These are phyloP conservation scores for Clonostachys chloroleuca DNA, from an alignment of 2,329 filamentous ascomycete species.

Conservation along the genomic window DNA sequence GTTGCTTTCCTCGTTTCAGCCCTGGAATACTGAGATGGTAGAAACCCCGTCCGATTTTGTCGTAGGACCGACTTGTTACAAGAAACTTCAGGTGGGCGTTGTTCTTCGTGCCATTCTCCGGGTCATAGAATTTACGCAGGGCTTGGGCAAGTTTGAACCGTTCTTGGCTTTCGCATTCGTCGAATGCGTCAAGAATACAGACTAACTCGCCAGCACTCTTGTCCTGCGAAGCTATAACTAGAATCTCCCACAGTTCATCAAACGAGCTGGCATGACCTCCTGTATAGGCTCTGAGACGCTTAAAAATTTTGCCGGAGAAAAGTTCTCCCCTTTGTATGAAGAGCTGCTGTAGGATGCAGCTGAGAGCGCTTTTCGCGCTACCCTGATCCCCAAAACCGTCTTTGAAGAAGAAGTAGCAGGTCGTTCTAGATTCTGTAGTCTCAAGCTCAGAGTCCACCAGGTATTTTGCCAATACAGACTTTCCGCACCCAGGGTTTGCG, in stretches of 20 bases:
- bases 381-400: conserved; percentile 29
- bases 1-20: conserved; percentile 6
- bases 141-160: conserved; percentile 10
- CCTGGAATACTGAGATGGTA: conserved; percentile 1
- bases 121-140: conserved; percentile 13
- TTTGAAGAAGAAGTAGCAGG: conserved; percentile 40
- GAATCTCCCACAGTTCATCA: conserved; percentile 22
- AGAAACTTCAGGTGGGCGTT: conserved; percentile 26
- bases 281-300: conserved; percentile 9
- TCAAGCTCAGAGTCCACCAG: conserved; percentile 18
- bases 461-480: conserved; percentile 27
- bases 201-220: conserved; percentile 17
- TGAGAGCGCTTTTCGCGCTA: conserved; percentile 23
- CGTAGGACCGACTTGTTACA: conserved; percentile 21
- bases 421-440: conserved; percentile 6
- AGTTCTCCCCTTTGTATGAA: conserved; percentile 21
- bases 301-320: conserved; percentile 20
- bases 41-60: conserved; percentile 12
- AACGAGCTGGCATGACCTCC: conserved; percentile 11
- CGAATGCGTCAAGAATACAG: conserved; percentile 31
- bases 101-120: not conserved
- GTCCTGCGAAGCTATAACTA: conserved; percentile 17
- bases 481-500: conserved; percentile 31
- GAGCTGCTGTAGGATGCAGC: conserved; percentile 31
- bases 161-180: conserved; percentile 20